Conservation (phyloP, 1,139 yeast genomes). For the Debaryomycetaceae sp. region DNA sequence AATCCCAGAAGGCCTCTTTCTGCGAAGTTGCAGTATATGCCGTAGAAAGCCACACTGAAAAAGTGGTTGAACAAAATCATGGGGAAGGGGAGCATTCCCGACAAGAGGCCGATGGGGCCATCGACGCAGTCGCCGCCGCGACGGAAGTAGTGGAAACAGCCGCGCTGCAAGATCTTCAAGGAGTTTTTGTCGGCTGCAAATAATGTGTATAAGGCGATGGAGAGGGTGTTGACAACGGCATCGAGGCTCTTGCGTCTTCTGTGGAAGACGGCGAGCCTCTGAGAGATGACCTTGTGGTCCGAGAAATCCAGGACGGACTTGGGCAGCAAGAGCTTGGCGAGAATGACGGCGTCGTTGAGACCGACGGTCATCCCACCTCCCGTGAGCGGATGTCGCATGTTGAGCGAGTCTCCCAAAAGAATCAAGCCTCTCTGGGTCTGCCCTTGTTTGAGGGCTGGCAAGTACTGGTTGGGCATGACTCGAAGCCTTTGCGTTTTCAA, state of each 20-base stretch:
- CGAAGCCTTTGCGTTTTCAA: slow-evolving; percentile 51
- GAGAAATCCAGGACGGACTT: slow-evolving; percentile 53
- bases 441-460: slow-evolving; percentile 65
- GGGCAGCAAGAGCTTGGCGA: slow-evolving; percentile 59
- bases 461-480: slow-evolving; percentile 92
- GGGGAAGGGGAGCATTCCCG: slow-evolving; percentile 80
- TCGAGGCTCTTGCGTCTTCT: slow-evolving; percentile 73
- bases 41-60: slow-evolving; percentile 84
- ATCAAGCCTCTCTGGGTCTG: slow-evolving; percentile 72
- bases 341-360: slow-evolving; percentile 73
- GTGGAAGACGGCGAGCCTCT: slow-evolving; percentile 64
- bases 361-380: slow-evolving; percentile 99
- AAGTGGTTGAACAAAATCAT: slow-evolving; percentile 75
- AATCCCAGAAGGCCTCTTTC: slow-evolving; percentile 65
- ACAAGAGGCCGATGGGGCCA: slow-evolving; percentile 79
- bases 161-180: slow-evolving; percentile 69
- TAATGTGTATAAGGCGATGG: slow-evolving; percentile 83
- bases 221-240: slow-evolving; percentile 82
- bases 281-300: slow-evolving; percentile 53
- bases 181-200: slow-evolving; percentile 81
- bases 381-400: slow-evolving; percentile 97
- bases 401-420: slow-evolving; percentile 87
- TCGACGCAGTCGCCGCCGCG: slow-evolving; percentile 77
- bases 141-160: slow-evolving; percentile 83
- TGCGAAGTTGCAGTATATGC: slow-evolving; percentile 65